Conservation (phyloP, 192 early-diverging fungal genomes). For the Funneliformis mosseae region DNA sequence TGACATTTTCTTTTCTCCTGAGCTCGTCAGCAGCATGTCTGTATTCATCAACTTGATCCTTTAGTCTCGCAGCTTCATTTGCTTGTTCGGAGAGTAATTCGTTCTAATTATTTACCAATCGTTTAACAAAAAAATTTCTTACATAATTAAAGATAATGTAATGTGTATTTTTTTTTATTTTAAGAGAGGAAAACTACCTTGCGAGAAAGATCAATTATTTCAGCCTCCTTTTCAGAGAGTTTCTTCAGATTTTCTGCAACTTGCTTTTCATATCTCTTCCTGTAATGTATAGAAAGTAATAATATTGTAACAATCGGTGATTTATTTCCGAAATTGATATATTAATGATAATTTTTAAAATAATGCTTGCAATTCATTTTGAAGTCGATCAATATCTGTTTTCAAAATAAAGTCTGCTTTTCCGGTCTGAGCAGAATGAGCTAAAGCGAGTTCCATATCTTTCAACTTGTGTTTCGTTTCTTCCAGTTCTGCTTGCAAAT, state of each 20-base stretch:
- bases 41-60: constrained; percentile 92
- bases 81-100: constrained; percentile 62
- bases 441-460: constrained; percentile 78
- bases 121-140: too few relatives aligned
- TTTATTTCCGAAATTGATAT: not conserved
- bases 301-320: not conserved
- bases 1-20: constrained; percentile 89
- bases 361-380: constrained; percentile 73
- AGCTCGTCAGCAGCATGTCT: constrained; percentile 88
- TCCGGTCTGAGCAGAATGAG: constrained; percentile 72
- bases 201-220: constrained; percentile 70
- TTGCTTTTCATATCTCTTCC: constrained; percentile 54
- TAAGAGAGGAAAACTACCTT: constrained; percentile 43
- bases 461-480: constrained; percentile 72
- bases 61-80: constrained; percentile 72
- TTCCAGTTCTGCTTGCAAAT: constrained; percentile 69
- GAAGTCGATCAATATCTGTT: constrained; percentile 85
- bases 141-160: not conserved
- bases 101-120: constrained; percentile 35
- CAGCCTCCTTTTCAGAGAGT: constrained; percentile 57
- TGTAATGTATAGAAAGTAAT: not conserved
- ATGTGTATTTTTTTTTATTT: not conserved
- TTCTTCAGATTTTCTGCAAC: constrained; percentile 69
- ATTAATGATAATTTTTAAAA: not conserved
- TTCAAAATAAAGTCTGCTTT: constrained; percentile 82